Percentiles rank a stretch among this genome's conserved stretches.
phyloP scores from a whole-genome alignment of 495 filamentous ascomycete species.

The Pyrenula aspistea region DNA sequence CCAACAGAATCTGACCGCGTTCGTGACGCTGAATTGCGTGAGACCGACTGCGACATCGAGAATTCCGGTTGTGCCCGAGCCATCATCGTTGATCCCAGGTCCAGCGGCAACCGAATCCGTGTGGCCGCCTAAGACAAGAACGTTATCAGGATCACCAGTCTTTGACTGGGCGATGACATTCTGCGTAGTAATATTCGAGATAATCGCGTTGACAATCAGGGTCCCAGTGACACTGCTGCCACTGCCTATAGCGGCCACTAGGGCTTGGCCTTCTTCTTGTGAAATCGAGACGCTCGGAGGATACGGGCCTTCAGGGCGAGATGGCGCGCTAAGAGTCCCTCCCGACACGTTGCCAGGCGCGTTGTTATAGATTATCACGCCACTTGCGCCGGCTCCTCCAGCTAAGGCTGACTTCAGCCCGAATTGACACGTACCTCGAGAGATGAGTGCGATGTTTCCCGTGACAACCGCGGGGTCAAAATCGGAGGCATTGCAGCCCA shows the following conservation, averaged over 20 bases:
- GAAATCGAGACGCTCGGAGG: constrained; percentile 43
- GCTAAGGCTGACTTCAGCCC: constrained; percentile 45
- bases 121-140: constrained; percentile 53
- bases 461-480: constrained; percentile 23
- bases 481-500: constrained; percentile 42
- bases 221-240: constrained; percentile 19
- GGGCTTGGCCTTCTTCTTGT: constrained; percentile 32
- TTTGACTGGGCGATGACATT: constrained; percentile 63
- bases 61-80: constrained; percentile 51
- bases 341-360: constrained; percentile 32
- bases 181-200: constrained; percentile 38
- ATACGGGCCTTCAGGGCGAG: constrained; percentile 30
- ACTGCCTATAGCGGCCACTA: constrained; percentile 25
- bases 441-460: constrained; percentile 43
- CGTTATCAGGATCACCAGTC: constrained; percentile 49
- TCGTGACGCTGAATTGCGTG: constrained; percentile 43
- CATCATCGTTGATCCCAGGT: constrained; percentile 59
- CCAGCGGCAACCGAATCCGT: constrained; percentile 53
- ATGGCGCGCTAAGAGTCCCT: constrained; percentile 43
- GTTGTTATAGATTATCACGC: constrained; percentile 55
- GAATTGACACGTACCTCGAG: constrained; percentile 47
- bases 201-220: constrained; percentile 21
- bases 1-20: constrained; percentile 58
- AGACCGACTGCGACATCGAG: constrained; percentile 52
- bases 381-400: constrained; percentile 44